phyloP scores from a whole-genome alignment of 1,284 basidiomycete genomes.

The Inonotus obliquus region DNA sequence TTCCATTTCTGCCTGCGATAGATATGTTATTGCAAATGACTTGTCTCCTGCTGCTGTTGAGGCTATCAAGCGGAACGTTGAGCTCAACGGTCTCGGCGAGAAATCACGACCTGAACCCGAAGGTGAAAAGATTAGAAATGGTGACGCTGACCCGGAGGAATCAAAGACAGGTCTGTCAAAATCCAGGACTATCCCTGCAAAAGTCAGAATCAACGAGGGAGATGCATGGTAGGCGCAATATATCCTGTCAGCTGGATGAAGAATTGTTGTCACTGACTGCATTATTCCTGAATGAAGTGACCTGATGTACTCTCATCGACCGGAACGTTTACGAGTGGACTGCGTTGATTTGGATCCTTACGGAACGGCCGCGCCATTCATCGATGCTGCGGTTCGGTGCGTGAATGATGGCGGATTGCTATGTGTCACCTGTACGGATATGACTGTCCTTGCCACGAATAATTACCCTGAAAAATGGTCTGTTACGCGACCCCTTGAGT shows the following conservation, averaged over 20 bases:
- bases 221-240: conserved; percentile 76
- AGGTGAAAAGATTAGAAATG: neutral
- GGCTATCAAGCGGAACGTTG: conserved; percentile 86
- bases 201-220: conserved; percentile 81
- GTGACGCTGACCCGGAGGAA: conserved; percentile 2
- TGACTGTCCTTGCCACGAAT: conserved; percentile 88
- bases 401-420: conserved; percentile 87
- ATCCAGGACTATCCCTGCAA: conserved; percentile 30
- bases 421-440: conserved; percentile 95
- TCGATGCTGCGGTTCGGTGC: conserved; percentile 94
- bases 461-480: conserved; percentile 98
- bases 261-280: neutral
- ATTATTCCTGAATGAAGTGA: conserved; percentile 42
- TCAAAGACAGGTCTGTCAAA: conserved; percentile 18
- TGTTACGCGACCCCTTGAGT: conserved; percentile 19
- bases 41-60: conserved; percentile 79
- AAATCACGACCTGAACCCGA: conserved; percentile 19
- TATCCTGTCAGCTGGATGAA: neutral
- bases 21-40: conserved; percentile 93
- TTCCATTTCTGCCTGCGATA: conserved; percentile 3
- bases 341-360: conserved; percentile 98
- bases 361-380: conserved; percentile 94
- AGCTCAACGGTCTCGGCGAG: conserved; percentile 78
- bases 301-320: conserved; percentile 88
- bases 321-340: conserved; percentile 74